phyloP scores from a whole-genome alignment of 495 filamentous ascomycete species.

The Aspergillus kassunensis region DNA sequence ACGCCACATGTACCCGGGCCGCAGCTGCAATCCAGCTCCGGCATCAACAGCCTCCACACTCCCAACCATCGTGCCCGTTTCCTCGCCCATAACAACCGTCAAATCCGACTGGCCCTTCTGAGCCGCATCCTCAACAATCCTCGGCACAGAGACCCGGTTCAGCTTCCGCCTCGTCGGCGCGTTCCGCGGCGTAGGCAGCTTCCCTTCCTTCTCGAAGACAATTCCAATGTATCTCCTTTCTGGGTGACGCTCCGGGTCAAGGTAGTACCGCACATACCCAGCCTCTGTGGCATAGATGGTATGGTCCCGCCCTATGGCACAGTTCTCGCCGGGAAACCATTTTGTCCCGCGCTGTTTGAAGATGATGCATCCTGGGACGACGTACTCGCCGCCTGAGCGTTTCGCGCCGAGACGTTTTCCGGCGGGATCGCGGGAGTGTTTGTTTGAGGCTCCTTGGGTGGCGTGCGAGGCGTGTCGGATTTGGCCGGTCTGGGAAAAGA shows the following conservation, averaged over 20 bases:
- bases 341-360: conserved; percentile 92
- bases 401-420: conserved; percentile 95
- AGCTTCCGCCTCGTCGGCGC: conserved; percentile 61
- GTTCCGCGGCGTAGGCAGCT: conserved; percentile 69
- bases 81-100: conserved; percentile 24
- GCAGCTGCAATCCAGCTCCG: conserved; percentile 47
- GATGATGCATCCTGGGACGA: conserved; percentile 93
- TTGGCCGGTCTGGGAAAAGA: conserved; percentile 36
- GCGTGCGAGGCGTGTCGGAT: conserved; percentile 78
- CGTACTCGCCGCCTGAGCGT: conserved; percentile 84
- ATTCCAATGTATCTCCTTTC: conserved; percentile 90
- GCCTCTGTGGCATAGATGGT: conserved; percentile 82
- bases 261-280: conserved; percentile 95
- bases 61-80: conserved; percentile 26
- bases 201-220: conserved; percentile 66
- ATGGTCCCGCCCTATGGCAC: conserved; percentile 91
- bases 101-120: conserved; percentile 33
- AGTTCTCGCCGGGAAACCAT: conserved; percentile 94
- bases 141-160: conserved; percentile 56
- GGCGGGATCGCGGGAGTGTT: conserved; percentile 74
- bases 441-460: conserved; percentile 80
- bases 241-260: conserved; percentile 72
- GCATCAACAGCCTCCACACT: conserved; percentile 31
- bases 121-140: conserved; percentile 24
- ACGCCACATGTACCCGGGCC: conserved; percentile 73